A percentile compares a stretch with the other conserved stretches of the same genome.
phyloP scores from a whole-genome alignment of 2,329 filamentous ascomycete genomes.

The Diaporthe sp. region DNA sequence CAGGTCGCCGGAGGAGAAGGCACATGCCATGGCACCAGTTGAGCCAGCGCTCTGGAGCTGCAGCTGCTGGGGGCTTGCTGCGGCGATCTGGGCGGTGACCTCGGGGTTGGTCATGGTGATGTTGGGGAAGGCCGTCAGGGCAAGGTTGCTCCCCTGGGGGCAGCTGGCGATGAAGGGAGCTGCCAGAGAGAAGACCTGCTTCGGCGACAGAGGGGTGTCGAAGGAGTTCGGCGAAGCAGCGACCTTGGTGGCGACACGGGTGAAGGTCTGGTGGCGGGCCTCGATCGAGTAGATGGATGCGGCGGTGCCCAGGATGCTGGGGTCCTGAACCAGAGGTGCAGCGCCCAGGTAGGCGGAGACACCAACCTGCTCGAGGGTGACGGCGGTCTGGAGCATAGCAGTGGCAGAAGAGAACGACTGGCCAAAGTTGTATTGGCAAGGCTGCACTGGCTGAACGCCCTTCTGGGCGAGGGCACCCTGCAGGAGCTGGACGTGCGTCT shows the following conservation, averaged over 20 bases:
- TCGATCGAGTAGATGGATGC: constrained; percentile 81
- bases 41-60: constrained; percentile 65
- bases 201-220: constrained; percentile 76
- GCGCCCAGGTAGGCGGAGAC: constrained; percentile 82
- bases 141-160: constrained; percentile 74
- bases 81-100: constrained; percentile 46
- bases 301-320: constrained; percentile 74
- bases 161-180: constrained; percentile 80
- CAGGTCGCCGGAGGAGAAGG: constrained; percentile 73
- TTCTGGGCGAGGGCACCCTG: constrained; percentile 72
- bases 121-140: constrained; percentile 73
- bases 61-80: constrained; percentile 56
- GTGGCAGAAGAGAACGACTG: constrained; percentile 69
- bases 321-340: constrained; percentile 72
- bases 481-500: constrained; percentile 71
- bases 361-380: constrained; percentile 79
- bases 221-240: constrained; percentile 77
- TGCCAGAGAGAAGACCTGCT: constrained; percentile 80
- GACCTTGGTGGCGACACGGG: constrained; percentile 71
- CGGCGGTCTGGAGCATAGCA: constrained; percentile 77
- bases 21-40: constrained; percentile 70
- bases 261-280: constrained; percentile 80
- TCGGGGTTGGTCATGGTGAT: constrained; percentile 58
- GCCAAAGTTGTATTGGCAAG: constrained; percentile 80
- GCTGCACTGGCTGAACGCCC: constrained; percentile 75